Evolutionary conservation across 2,329 filamentous ascomycete species (phyloP), one percentile per base, ranked within the genome.

Genomic region (Pseudogymnoascus sp.): DNA sequence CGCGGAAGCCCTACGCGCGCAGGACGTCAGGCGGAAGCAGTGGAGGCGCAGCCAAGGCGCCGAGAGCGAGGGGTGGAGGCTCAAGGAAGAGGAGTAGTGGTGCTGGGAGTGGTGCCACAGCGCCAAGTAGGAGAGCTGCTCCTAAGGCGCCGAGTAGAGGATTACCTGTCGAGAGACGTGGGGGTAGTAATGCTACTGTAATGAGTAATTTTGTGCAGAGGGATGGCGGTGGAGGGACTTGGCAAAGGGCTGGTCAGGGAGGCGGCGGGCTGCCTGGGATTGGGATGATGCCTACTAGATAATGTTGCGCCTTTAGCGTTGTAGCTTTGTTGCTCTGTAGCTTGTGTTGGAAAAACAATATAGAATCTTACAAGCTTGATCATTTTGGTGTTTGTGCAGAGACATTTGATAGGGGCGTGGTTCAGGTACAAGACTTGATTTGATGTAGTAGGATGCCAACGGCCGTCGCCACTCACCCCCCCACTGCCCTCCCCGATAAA

Each of bases 231-330:
- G 51, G 51, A 6, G 51, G 51, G 3, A 4, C 28, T 2, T 57
- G 51, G 51, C 28, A 57, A 34, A 34, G 51, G 28, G 51, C 51
- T 34, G 51, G 51, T 34, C 10, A 19, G n/a, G 51, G 28, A 34
- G 28, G 51, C 28, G 51, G 60, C 19, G 34, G 34, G 34, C 60
- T 43, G 19, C 60, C 34, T 25, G 60, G 60, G 34, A 61, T 61
- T 41, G 60, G 60, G 34, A 61, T 61, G 60, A 61, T 61, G 60
- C 60, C 60, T 61, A 61, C 60, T 11, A 61, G 34, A 43, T 61
- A 61, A 57, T 57, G 51, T 57, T 57, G 28, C n/a, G 11, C 19
- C 6, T 54, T 21, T 48, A 14, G 39, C 16, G n/a, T 7, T 39
- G 16, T 48, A 25, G 45, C 14, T 28, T 54, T 54, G 14, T 54